Evolutionary conservation across 805 yeast genomes (phyloP), one percentile per base, ranked within the genome.

Genomic region (Myxozyma neglecta): DNA sequence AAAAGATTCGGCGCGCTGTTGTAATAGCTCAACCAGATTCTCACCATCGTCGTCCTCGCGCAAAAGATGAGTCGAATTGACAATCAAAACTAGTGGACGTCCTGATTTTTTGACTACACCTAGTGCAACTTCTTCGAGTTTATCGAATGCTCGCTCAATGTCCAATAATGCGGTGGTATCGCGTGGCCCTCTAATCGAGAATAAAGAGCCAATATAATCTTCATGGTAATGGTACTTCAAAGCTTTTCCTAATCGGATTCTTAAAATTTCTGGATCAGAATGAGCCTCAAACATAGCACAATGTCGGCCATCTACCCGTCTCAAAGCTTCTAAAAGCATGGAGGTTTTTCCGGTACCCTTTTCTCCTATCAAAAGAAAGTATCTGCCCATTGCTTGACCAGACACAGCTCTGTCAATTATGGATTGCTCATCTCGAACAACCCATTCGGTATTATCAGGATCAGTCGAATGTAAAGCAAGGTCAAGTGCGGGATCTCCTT

Each of bases 271-370:
- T 0, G 93, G 90, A 71, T 89, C 96, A 0, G 92, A 86, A 69
- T 89, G 94, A 0, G 94, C 94, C 70, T 89, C 96, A 62, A 89
- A 76, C 53, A 86, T 79, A 0, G 90, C 83, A 53, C 90, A 89
- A 68, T 86, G 83, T 54, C 75, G 73, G 0, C 92, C 90, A 43
- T 80, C 76, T 1, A 83, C 83, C 66, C 85, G 82, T 61, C 84
- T 81, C 78, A 89, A 83, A 1, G 90, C 81, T 66, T 89, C 90
- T 68, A 87, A 73, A 14, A 89, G 79, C 77, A 90, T 80, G 0
- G 93, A 85, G 0, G 91, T 85, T 71, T 89, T 89, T 1, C 96
- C 96, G 0, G 94, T 89, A 0, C 96, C 96, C 71, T 89, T 89
- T 71, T 89, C 96, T 36, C 96, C 96, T 45, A 89, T 81, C 43